phyloP scores from a whole-genome alignment of 1,284 basidiomycete genomes.

The Austroboletus niveus region DNA sequence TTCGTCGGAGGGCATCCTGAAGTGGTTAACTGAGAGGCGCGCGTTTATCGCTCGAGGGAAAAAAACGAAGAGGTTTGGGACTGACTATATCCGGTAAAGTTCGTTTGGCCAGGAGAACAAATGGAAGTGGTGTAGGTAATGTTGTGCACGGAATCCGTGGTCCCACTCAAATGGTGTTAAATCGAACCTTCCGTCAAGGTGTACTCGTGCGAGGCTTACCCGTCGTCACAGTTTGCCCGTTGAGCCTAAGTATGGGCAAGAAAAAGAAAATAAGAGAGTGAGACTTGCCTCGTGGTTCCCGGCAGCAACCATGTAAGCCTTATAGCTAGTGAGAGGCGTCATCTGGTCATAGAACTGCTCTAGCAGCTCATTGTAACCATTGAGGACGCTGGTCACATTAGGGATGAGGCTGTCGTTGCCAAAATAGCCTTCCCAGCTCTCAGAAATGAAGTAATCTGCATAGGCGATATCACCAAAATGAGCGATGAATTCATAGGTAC shows the following conservation, averaged over 20 bases:
- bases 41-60: neutral
- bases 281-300: slow-evolving; percentile 26
- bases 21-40: slow-evolving; percentile 25
- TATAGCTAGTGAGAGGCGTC: slow-evolving; percentile 21
- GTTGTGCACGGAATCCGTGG: slow-evolving; percentile 22
- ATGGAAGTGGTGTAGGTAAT: slow-evolving; percentile 29
- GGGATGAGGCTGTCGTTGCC: slow-evolving; percentile 28
- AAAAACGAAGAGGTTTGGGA: neutral
- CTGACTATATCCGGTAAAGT: slow-evolving; percentile 31
- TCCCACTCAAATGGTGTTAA: slow-evolving; percentile 12
- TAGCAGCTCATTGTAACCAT: slow-evolving; percentile 26
- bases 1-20: slow-evolving; percentile 28
- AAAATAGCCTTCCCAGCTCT: slow-evolving; percentile 31
- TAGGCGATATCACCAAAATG: slow-evolving; percentile 29
- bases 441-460: slow-evolving; percentile 30
- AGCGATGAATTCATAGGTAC: slow-evolving; percentile 27
- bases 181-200: neutral
- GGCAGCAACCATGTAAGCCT: slow-evolving; percentile 27
- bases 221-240: slow-evolving; percentile 28
- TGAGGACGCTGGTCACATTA: slow-evolving; percentile 24
- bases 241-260: neutral
- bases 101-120: slow-evolving; percentile 26
- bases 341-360: slow-evolving; percentile 30
- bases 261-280: neutral
- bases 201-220: slow-evolving; percentile 12